Conservation (phyloP, 305 asterid species). For the Fraxinus latifolia region DNA sequence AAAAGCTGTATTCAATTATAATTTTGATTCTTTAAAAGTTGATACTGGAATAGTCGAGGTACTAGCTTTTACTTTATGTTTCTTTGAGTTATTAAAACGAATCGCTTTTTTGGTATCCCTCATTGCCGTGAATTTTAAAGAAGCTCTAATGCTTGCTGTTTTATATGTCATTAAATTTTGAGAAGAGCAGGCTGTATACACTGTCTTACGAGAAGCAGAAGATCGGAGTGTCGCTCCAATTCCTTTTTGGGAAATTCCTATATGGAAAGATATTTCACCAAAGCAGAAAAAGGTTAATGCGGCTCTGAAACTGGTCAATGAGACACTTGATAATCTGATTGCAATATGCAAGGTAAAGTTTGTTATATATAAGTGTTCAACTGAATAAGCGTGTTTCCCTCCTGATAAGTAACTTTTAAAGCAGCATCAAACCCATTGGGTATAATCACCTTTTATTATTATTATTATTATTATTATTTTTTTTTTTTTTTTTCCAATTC, state of each 20-base stretch:
- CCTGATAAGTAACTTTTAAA: background rate
- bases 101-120: slow-evolving; percentile 6
- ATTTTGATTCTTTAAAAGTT: slow-evolving; percentile 79
- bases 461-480: too few relatives aligned
- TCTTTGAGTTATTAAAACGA: slow-evolving; percentile 7
- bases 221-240: slow-evolving; percentile 88
- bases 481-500: background rate
- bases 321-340: slow-evolving; percentile 68
- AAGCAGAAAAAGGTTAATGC: slow-evolving; percentile 75
- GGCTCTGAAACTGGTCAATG: slow-evolving; percentile 80
- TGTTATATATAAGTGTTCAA: background rate
- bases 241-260: slow-evolving; percentile 95
- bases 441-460: background rate
- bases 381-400: background rate
- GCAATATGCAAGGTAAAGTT: slow-evolving; percentile 82
- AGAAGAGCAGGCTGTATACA: slow-evolving; percentile 81
- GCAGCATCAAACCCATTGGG: background rate
- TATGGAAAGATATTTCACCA: slow-evolving; percentile 97
- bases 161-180: slow-evolving; percentile 8
- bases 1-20: slow-evolving; percentile 95
- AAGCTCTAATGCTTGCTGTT: slow-evolving; percentile 1
- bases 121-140: slow-evolving; percentile 1
- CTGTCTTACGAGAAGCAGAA: slow-evolving; percentile 90
- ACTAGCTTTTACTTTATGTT: slow-evolving; percentile 20
- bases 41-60: slow-evolving; percentile 96